These are phyloP conservation scores for Endocarpon pusillum DNA, from an alignment of 495 filamentous ascomycete genomes.

Conservation along the genomic window DNA sequence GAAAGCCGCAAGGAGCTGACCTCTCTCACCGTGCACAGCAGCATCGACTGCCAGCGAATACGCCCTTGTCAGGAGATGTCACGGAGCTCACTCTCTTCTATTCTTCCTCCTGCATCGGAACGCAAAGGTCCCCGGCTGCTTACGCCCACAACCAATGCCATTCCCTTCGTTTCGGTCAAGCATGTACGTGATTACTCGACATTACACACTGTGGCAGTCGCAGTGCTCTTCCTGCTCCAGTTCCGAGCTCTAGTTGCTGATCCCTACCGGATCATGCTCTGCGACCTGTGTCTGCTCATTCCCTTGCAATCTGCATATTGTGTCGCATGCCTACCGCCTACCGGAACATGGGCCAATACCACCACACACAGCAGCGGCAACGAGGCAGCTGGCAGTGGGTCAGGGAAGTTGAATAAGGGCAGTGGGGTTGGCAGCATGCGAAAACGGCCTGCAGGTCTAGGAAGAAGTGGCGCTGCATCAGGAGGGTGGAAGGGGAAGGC, in stretches of 20 bases:
- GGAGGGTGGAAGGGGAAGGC: constrained; percentile 19
- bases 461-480: constrained; percentile 12
- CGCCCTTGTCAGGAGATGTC: no score
- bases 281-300: constrained; percentile 39
- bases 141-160: no score
- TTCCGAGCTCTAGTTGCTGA: constrained; percentile 55
- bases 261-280: constrained; percentile 48
- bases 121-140: no score
- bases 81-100: no score
- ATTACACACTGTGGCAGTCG: constrained; percentile 47
- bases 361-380: constrained; percentile 17
- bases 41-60: no score
- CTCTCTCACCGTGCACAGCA: no score
- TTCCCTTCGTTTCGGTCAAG: no score
- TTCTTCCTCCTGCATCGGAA: no score
- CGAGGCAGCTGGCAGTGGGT: constrained; percentile 8
- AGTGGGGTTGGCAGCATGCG: constrained; percentile 10
- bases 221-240: constrained; percentile 37
- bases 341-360: constrained; percentile 13
- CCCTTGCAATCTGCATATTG: constrained; percentile 45
- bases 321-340: constrained; percentile 56
- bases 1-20: no score
- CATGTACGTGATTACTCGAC: no score
- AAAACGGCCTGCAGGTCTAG: constrained; percentile 12
- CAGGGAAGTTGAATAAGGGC: neutral